phyloP scores from a whole-genome alignment of 2,329 filamentous ascomycete species.

The Ophiostoma populinum region DNA sequence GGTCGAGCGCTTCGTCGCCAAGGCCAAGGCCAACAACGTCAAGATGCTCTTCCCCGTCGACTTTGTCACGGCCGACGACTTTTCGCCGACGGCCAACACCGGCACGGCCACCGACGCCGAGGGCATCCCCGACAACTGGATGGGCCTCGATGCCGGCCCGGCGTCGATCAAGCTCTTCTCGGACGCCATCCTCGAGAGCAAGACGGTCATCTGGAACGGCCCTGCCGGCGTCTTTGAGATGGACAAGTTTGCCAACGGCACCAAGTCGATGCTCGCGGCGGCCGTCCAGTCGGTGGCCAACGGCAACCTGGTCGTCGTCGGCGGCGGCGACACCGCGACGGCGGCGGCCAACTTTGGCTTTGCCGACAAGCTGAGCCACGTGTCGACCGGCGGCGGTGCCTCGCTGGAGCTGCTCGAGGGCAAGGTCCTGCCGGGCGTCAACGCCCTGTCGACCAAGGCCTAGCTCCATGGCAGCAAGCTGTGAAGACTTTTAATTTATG shows the following conservation, averaged over 20 bases:
- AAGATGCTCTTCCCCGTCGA: constrained; percentile 88
- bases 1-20: constrained; percentile 71
- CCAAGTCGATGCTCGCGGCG: constrained; percentile 80
- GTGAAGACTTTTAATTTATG: no score
- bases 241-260: constrained; percentile 81
- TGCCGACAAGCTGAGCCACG: constrained; percentile 95
- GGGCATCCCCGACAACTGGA: constrained; percentile 92
- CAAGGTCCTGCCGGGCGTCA: constrained; percentile 90
- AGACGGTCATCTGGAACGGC: constrained; percentile 99
- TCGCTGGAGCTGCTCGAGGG: constrained; percentile 93
- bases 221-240: constrained; percentile 96
- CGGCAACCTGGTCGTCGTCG: constrained; percentile 95
- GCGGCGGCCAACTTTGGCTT: constrained; percentile 94
- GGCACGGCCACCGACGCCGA: constrained; percentile 70
- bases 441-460: constrained; percentile 62
- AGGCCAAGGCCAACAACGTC: constrained; percentile 93
- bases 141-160: constrained; percentile 88
- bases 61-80: constrained; percentile 94
- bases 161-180: constrained; percentile 82
- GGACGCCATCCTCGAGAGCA: constrained; percentile 66
- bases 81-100: constrained; percentile 65
- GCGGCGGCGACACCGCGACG: constrained; percentile 93
- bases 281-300: constrained; percentile 56
- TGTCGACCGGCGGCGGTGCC: constrained; percentile 91
- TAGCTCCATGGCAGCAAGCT: no score